Evolutionary conservation across 768 basidiomycete species (phyloP).

Genomic region (Phlebiopsis flavidoalba): DNA sequence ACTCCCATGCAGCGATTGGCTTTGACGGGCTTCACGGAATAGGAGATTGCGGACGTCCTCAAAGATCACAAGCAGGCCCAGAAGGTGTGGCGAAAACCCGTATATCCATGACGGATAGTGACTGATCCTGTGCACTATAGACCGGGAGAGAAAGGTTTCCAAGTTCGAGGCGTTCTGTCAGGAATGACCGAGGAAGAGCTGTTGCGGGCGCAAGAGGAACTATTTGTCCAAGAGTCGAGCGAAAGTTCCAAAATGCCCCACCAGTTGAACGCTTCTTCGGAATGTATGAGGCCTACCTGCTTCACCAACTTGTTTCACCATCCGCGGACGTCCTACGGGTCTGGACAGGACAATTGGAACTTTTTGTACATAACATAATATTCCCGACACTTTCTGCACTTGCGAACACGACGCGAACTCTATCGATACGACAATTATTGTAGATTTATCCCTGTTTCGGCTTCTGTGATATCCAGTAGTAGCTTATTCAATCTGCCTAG

Average conservation of each 20-base stretch:
- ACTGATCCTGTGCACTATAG: conserved; percentile 54
- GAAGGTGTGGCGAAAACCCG: no score
- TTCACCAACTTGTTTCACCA: conserved; percentile 4
- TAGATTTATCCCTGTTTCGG: conserved; percentile 8
- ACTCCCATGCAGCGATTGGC: conserved; percentile 58
- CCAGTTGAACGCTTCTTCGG: conserved; percentile 32
- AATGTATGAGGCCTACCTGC: conserved; percentile 2
- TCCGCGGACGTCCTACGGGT: neutral
- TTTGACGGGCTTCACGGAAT: conserved; percentile 88
- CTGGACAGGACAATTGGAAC: neutral
- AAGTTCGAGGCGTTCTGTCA: conserved; percentile 82
- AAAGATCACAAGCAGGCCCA: conserved; percentile 96
- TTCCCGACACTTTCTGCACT: no score
- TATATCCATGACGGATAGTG: no score
- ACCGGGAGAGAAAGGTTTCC: conserved; percentile 88
- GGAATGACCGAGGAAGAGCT: conserved; percentile 92
- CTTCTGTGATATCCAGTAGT: conserved; percentile 15
- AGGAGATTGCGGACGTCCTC: conserved; percentile 87
- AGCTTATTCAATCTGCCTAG: conserved; percentile 45
- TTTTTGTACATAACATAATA: neutral
- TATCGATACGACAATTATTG: conserved; percentile 5
- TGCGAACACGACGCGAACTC: neutral
- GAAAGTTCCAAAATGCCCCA: conserved; percentile 64
- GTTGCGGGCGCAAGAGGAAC: conserved; percentile 76
- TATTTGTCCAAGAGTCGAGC: conserved; percentile 92